Evolutionary conservation across 768 basidiomycete species (phyloP).

Genomic region (Grammothele lineata): DNA sequence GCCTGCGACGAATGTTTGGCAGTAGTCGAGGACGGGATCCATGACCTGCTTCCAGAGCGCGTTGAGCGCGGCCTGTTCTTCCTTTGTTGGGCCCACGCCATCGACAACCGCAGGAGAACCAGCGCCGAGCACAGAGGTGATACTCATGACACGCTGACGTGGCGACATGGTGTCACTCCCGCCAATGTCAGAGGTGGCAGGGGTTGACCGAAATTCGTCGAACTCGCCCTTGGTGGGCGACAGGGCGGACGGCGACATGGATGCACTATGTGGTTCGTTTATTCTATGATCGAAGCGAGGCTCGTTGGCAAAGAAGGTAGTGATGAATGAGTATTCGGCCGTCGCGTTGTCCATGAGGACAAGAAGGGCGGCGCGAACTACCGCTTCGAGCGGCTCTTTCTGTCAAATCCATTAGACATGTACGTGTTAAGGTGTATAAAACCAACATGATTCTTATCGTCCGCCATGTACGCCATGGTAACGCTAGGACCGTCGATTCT

Average conservation of each 20-base stretch:
- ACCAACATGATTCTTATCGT: constrained; percentile 82
- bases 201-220: constrained; percentile 24
- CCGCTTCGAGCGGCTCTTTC: constrained; percentile 82
- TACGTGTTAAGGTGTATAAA: neutral
- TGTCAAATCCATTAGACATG: constrained; percentile 22
- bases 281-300: too few relatives aligned
- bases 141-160: constrained; percentile 16
- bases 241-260: constrained; percentile 36
- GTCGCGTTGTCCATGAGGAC: constrained; percentile 95
- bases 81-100: constrained; percentile 31
- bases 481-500: constrained; percentile 78
- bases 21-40: constrained; percentile 87
- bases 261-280: constrained; percentile 12
- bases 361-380: constrained; percentile 80
- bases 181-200: constrained; percentile 48
- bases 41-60: constrained; percentile 88
- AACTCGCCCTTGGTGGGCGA: constrained; percentile 22
- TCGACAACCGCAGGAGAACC: neutral
- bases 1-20: constrained; percentile 66
- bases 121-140: constrained; percentile 17
- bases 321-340: constrained; percentile 86
- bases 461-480: constrained; percentile 83
- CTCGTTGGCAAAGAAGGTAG: constrained; percentile 65
- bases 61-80: constrained; percentile 56
- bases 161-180: constrained; percentile 22